phyloP scores from a whole-genome alignment of 768 basidiomycete species.

The Boletus vermiculosoides region DNA sequence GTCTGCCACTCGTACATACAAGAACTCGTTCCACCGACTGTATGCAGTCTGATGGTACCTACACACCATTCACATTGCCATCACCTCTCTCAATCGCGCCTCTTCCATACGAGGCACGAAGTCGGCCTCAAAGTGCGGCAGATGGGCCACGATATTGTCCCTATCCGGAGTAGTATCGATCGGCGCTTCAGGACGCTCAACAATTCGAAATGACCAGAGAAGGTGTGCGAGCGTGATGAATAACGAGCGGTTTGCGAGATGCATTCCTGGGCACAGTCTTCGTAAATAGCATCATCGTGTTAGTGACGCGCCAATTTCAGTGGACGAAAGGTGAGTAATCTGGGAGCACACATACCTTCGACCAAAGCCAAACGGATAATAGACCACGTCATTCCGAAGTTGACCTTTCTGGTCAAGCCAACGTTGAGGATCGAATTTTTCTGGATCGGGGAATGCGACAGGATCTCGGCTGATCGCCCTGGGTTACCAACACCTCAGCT shows the following conservation, averaged over 20 bases:
- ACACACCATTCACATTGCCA: neutral
- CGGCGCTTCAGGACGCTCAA: conserved; percentile 43
- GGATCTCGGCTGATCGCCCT: conserved; percentile 59
- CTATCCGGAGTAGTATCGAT: conserved; percentile 55
- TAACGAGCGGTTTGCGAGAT: conserved; percentile 51
- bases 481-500: neutral
- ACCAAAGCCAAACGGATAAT: conserved; percentile 56
- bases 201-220: conserved; percentile 60
- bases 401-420: conserved; percentile 48
- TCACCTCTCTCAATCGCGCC: conserved; percentile 16
- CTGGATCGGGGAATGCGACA: conserved; percentile 52
- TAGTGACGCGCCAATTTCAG: no score
- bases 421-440: conserved; percentile 54
- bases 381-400: conserved; percentile 45
- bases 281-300: no score
- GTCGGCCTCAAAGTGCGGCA: conserved; percentile 51
- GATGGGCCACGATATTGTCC: conserved; percentile 55
- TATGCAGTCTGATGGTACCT: neutral
- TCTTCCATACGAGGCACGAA: conserved; percentile 47
- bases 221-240: conserved; percentile 59
- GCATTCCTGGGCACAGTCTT: conserved; percentile 61
- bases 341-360: conserved; percentile 26
- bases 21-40: neutral
- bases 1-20: neutral
- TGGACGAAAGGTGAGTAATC: neutral